Evolutionary conservation across 2,329 filamentous ascomycete species (phyloP).

Genomic region (Fusarium brevicatenulatum): DNA sequence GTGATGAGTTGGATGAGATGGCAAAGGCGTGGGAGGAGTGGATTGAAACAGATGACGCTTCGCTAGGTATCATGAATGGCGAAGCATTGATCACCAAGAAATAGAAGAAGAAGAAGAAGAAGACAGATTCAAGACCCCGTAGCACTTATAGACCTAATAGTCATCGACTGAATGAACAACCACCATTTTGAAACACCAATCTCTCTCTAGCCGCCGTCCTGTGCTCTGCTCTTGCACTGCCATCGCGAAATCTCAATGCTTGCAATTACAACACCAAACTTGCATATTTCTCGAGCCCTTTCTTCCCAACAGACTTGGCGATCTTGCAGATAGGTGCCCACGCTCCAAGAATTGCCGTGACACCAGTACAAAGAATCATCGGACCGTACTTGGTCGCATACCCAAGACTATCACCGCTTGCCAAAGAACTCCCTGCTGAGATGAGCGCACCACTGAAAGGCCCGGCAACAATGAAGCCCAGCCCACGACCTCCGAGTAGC

Average conservation of each 20-base stretch:
- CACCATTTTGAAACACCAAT: background rate
- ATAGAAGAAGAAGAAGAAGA: background rate
- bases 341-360: constrained; percentile 46
- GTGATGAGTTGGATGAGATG: constrained; percentile 43
- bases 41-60: constrained; percentile 43
- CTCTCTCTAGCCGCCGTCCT: too few relatives aligned
- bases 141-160: background rate
- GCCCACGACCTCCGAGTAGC: constrained; percentile 45
- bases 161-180: background rate
- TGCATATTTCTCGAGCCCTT: background rate
- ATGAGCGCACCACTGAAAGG: constrained; percentile 46
- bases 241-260: background rate
- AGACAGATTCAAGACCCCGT: background rate
- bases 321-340: constrained; percentile 53
- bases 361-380: constrained; percentile 48
- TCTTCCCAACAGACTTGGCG: constrained; percentile 43
- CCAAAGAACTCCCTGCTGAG: constrained; percentile 36
- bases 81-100: constrained; percentile 42
- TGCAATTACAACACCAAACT: constrained; percentile 58
- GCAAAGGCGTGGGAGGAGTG: constrained; percentile 44
- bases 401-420: constrained; percentile 41
- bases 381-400: constrained; percentile 48
- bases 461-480: constrained; percentile 45
- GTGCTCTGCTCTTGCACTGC: background rate
- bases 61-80: constrained; percentile 45